A percentile compares a stretch with the other conserved stretches of the same genome.
Evolutionary conservation across 768 basidiomycete species (phyloP).

Genomic region (Suillus sp.): DNA sequence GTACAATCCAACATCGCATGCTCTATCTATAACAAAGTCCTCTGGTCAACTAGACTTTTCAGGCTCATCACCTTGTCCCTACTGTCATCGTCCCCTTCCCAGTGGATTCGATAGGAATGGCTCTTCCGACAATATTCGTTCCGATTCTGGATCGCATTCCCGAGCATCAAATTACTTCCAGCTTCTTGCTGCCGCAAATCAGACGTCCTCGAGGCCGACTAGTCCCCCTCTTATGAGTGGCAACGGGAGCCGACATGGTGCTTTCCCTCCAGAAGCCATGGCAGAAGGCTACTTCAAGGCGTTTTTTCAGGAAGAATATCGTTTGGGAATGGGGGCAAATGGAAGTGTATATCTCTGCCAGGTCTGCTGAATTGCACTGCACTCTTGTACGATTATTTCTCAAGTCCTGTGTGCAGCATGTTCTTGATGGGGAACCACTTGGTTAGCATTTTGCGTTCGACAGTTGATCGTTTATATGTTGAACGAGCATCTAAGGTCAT

Average conservation of each 20-base stretch:
- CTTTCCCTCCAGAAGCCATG: constrained; percentile 73
- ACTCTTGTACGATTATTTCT: constrained; percentile 10
- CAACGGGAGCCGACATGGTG: constrained; percentile 20
- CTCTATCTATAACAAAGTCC: constrained; percentile 61
- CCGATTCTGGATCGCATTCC: constrained; percentile 47
- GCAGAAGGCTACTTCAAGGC: constrained; percentile 92
- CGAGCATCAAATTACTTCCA: constrained; percentile 82
- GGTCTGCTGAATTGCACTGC: constrained; percentile 41
- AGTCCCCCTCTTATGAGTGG: constrained; percentile 43
- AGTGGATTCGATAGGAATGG: constrained; percentile 38
- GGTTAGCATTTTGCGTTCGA: constrained; percentile 43
- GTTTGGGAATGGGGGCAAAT: constrained; percentile 94
- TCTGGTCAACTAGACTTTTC: constrained; percentile 29
- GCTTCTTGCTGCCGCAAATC: constrained; percentile 71
- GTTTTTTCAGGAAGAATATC: constrained; percentile 89
- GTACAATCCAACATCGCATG: constrained; percentile 85
- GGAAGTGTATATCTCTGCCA: constrained; percentile 89
- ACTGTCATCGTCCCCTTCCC: constrained; percentile 67
- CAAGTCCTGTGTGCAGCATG: constrained; percentile 51
- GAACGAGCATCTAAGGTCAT: constrained; percentile 48
- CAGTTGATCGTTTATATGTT: neutral
- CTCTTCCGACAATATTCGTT: constrained; percentile 31
- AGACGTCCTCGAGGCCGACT: constrained; percentile 54
- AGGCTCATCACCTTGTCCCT: constrained; percentile 56
- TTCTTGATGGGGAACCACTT: constrained; percentile 84